A percentile compares a stretch with the other conserved stretches of the same genome.
Conservation (phyloP, 78 protist genomes). For the Polysphondylium violaceum region DNA sequence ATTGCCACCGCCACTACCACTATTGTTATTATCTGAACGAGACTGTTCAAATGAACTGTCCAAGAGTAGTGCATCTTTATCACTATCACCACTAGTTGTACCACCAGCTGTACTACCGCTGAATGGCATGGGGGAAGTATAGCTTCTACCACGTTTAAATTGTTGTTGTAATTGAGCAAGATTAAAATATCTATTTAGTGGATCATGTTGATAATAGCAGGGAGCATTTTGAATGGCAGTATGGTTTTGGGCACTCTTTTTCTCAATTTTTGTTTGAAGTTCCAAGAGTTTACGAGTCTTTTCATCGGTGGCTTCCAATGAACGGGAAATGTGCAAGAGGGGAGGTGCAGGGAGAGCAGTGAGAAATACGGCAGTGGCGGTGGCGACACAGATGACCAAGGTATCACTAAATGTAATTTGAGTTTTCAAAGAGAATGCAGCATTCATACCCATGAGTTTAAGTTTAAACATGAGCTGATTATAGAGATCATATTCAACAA, state of each 20-base stretch:
- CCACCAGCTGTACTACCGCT: not conserved
- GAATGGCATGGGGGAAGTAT: not conserved
- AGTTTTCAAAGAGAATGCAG: slow-evolving; percentile 83
- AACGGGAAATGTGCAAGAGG: slow-evolving; percentile 68
- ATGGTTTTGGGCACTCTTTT: slow-evolving; percentile 27
- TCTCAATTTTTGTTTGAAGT: slow-evolving; percentile 63
- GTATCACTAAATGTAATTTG: slow-evolving; percentile 82
- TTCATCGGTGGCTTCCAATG: slow-evolving; percentile 64
- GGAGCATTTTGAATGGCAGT: slow-evolving; percentile 5
- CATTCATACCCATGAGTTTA: slow-evolving; percentile 88
- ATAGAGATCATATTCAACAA: slow-evolving; percentile 92
- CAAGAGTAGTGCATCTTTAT: slow-evolving; percentile 14
- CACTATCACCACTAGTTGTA: slow-evolving; percentile 2
- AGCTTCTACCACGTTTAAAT: not conserved
- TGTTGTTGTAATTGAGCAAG: not conserved
- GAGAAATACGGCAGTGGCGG: slow-evolving; percentile 86
- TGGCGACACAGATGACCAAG: slow-evolving; percentile 80
- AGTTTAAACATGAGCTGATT: slow-evolving; percentile 88
- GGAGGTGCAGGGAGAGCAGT: slow-evolving; percentile 83
- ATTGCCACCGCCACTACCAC: not conserved
- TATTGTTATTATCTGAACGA: slow-evolving; percentile 14
- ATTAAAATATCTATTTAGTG: slow-evolving; percentile 22
- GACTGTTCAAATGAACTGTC: slow-evolving; percentile 58
- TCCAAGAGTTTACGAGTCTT: slow-evolving; percentile 37
- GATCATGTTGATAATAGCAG: slow-evolving; percentile 29